Conservation (phyloP, 768 basidiomycete genomes). For the Amyloporia xantha region DNA sequence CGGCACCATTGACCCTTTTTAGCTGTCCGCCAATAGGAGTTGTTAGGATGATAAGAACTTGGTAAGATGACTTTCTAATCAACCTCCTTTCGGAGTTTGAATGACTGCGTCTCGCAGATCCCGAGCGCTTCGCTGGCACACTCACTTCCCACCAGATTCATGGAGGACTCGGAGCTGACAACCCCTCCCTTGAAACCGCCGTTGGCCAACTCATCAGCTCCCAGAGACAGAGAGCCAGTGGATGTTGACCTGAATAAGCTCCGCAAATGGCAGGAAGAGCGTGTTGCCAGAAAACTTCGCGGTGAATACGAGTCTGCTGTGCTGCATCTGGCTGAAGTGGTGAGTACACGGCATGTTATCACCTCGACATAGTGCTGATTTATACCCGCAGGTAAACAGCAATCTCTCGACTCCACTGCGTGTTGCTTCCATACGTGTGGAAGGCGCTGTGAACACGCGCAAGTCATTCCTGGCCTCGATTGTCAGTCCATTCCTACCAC, state of each 20-base stretch:
- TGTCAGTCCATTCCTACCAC: slow-evolving; percentile 55
- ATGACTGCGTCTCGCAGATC: neutral
- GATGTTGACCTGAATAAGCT: slow-evolving; percentile 46
- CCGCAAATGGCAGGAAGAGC: slow-evolving; percentile 66
- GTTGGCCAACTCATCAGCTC: slow-evolving; percentile 46
- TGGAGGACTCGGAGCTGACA: slow-evolving; percentile 20
- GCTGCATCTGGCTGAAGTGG: slow-evolving; percentile 55
- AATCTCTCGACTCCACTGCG: slow-evolving; percentile 62
- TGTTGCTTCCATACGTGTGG: slow-evolving; percentile 73
- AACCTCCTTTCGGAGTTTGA: neutral
- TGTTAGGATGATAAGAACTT: neutral
- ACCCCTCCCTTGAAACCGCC: slow-evolving; percentile 38
- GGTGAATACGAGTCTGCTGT: slow-evolving; percentile 77
- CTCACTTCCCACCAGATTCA: slow-evolving; percentile 3
- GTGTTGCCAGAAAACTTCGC: slow-evolving; percentile 57
- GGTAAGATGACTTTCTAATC: neutral
- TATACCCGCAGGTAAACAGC: slow-evolving; percentile 45
- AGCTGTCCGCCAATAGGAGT: too few relatives aligned
- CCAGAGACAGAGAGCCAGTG: slow-evolving; percentile 51
- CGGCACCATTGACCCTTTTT: too few relatives aligned
- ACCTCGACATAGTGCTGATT: neutral
- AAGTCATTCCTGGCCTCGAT: slow-evolving; percentile 76
- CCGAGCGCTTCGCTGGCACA: neutral
- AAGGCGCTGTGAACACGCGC: slow-evolving; percentile 70
- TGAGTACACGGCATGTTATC: slow-evolving; percentile 26